phyloP scores from a whole-genome alignment of 257 asterid species.

The Rhazya stricta region DNA sequence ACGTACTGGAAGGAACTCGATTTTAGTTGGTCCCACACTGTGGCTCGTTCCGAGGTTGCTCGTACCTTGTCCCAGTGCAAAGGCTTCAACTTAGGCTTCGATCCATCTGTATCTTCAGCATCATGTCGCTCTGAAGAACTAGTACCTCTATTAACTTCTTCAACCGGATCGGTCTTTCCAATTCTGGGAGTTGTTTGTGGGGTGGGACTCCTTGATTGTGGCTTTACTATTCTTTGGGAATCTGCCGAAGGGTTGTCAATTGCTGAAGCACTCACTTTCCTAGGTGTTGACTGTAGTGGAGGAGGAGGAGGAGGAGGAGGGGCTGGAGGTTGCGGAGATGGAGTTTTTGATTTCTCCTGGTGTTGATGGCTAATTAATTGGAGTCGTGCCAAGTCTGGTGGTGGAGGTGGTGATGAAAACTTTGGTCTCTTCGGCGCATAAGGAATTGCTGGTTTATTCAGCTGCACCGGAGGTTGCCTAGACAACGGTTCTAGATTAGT shows the following conservation, averaged over 20 bases:
- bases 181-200: slow-evolving; percentile 29
- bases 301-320: slow-evolving; percentile 49
- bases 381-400: slow-evolving; percentile 66
- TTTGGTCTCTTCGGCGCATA: slow-evolving; percentile 54
- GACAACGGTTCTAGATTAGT: slow-evolving; percentile 27
- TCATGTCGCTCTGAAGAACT: slow-evolving; percentile 40
- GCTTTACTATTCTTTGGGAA: slow-evolving; percentile 25
- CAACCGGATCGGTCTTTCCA: slow-evolving; percentile 25
- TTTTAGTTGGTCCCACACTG: slow-evolving; percentile 93
- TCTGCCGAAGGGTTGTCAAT: slow-evolving; percentile 25
- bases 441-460: slow-evolving; percentile 33
- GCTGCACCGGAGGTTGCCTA: slow-evolving; percentile 20
- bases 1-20: slow-evolving; percentile 97
- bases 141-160: slow-evolving; percentile 25
- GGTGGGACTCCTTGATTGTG: slow-evolving; percentile 33
- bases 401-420: slow-evolving; percentile 82
- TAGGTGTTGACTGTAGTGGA: slow-evolving; percentile 27
- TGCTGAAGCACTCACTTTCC: slow-evolving; percentile 29
- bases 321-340: slow-evolving; percentile 37
- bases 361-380: slow-evolving; percentile 48
- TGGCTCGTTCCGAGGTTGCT: slow-evolving; percentile 82
- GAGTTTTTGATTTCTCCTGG: slow-evolving; percentile 27
- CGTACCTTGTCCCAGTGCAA: slow-evolving; percentile 99
- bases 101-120: slow-evolving; percentile 50
- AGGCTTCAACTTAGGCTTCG: slow-evolving; percentile 76